Conservation (phyloP, 2,329 filamentous ascomycete genomes). For the Exophiala mesophila region DNA sequence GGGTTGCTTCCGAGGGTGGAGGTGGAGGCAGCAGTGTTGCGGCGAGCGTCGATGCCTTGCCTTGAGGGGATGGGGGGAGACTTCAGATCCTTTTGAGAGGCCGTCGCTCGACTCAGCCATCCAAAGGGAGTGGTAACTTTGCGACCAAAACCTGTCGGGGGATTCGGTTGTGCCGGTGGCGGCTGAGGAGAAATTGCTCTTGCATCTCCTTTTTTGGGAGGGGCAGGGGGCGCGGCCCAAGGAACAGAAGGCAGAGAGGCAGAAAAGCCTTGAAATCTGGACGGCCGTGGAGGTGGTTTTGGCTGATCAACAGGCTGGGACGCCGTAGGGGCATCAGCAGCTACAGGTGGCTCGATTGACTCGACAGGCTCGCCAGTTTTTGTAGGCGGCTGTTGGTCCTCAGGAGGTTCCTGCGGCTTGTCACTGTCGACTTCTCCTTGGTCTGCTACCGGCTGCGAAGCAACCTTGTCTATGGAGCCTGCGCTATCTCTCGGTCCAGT, state of each 20-base stretch:
- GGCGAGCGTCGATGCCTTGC: conserved; percentile 42
- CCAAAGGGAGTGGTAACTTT: conserved; percentile 86
- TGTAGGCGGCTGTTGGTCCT: conserved; percentile 9
- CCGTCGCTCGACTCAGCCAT: conserved; percentile 37
- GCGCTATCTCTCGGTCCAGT: not conserved
- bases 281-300: conserved; percentile 52
- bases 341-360: too few species aligned
- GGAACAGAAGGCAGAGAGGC: conserved; percentile 67
- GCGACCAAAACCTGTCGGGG: conserved; percentile 43
- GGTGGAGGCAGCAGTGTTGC: conserved; percentile 76
- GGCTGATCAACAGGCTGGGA: conserved; percentile 17
- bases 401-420: not conserved
- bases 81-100: conserved; percentile 50
- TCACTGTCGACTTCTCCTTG: not conserved
- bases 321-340: conserved; percentile 27
- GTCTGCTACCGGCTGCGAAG: not conserved
- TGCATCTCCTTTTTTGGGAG: conserved; percentile 25
- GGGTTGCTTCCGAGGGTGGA: conserved; percentile 74
- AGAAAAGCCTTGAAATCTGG: conserved; percentile 63
- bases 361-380: conserved; percentile 5
- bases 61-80: conserved; percentile 52
- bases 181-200: conserved; percentile 31
- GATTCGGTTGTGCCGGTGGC: conserved; percentile 5
- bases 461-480: not conserved
- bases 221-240: conserved; percentile 52